These are phyloP conservation scores for Tulasnella sp. DNA, from an alignment of 768 basidiomycete genomes.

Conservation along the genomic window DNA sequence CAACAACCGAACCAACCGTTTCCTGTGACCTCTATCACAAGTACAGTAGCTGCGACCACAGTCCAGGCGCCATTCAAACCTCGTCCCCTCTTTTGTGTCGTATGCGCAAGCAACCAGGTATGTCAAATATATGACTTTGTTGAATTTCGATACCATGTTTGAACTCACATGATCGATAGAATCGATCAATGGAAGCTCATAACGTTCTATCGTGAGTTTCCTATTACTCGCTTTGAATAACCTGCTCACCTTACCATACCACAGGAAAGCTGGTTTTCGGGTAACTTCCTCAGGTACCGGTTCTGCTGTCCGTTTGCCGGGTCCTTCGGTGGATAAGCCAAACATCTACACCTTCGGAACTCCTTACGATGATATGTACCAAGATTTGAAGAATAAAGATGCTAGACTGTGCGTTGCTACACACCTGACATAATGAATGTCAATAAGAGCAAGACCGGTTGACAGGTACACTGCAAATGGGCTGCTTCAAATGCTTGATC, in stretches of 20 bases:
- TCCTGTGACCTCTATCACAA: constrained; percentile 3
- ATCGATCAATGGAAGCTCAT: constrained; percentile 98
- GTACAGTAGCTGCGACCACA: constrained; percentile 12
- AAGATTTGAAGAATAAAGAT: constrained; percentile 78
- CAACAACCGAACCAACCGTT: constrained; percentile 22
- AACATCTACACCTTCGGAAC: constrained; percentile 96
- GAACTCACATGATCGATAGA: constrained; percentile 35
- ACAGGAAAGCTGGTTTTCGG: constrained; percentile 77
- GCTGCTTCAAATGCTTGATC: constrained; percentile 87
- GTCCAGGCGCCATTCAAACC: constrained; percentile 32
- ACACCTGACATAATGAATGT: background rate
- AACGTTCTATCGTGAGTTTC: constrained; percentile 66
- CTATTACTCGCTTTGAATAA: background rate
- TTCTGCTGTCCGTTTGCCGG: constrained; percentile 90
- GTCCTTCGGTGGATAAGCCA: constrained; percentile 91
- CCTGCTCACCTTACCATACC: background rate
- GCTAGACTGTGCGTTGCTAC: constrained; percentile 53
- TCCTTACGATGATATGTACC: constrained; percentile 90
- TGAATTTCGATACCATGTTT: background rate
- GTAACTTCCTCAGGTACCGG: constrained; percentile 95
- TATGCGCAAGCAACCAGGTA: constrained; percentile 98
- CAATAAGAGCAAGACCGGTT: background rate
- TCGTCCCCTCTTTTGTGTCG: constrained; percentile 86
- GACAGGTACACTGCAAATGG: constrained; percentile 85
- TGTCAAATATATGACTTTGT: constrained; percentile 21